These are phyloP conservation scores for Trypethelium eluteriae DNA, from an alignment of 495 filamentous ascomycete species.

Conservation along the genomic window DNA sequence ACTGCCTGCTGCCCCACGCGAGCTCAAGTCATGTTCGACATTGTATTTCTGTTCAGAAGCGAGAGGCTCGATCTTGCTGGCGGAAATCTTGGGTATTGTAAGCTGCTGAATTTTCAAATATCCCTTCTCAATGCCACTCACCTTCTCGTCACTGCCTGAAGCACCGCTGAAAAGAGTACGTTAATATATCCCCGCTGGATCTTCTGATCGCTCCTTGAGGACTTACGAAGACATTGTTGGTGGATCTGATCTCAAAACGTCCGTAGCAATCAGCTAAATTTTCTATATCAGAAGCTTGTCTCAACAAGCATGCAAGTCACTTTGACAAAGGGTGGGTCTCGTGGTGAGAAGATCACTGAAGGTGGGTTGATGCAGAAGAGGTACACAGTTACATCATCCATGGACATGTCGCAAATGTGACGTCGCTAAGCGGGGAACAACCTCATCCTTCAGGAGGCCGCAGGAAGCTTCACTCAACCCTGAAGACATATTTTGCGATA, in stretches of 20 bases:
- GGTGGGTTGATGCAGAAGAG: neutral
- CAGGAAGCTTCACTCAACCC: too few relatives aligned
- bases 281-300: too few relatives aligned
- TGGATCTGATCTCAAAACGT: neutral
- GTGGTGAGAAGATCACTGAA: neutral
- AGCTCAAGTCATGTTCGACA: neutral
- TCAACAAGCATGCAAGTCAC: too few relatives aligned
- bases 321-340: neutral
- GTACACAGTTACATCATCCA: neutral
- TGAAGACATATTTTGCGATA: too few relatives aligned
- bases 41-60: conserved; percentile 11
- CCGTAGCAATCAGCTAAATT: neutral
- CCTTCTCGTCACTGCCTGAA: conserved; percentile 15
- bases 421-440: conserved; percentile 9
- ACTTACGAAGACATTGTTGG: conserved; percentile 5
- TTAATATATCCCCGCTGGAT: neutral
- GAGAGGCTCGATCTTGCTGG: conserved; percentile 15
- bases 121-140: neutral
- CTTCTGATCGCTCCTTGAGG: neutral
- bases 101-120: neutral
- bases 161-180: neutral
- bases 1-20: conserved; percentile 8
- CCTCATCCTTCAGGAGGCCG: neutral
- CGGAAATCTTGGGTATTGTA: conserved; percentile 7
- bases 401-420: neutral